A percentile compares a stretch with the other conserved stretches of the same genome.
phyloP scores from a whole-genome alignment of 2,329 filamentous ascomycete genomes.

The Aspergillus tanneri region DNA sequence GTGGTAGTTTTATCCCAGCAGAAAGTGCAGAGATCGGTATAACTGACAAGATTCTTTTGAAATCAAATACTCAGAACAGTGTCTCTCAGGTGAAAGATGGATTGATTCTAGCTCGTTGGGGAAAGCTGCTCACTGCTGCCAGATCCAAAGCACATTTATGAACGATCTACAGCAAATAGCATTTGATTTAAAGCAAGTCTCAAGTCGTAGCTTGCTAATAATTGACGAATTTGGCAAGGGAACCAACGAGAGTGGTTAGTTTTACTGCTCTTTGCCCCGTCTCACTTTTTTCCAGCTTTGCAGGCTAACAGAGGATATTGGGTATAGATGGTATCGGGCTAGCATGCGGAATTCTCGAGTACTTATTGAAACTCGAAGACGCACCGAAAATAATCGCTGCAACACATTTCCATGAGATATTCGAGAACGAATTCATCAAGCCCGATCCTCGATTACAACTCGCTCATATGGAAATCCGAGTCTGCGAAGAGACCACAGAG shows the following conservation, averaged over 20 bases:
- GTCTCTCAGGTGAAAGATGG: constrained; percentile 53
- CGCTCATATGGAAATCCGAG: constrained; percentile 58
- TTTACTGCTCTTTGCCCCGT: neutral
- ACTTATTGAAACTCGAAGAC: constrained; percentile 52
- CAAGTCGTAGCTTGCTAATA: constrained; percentile 74
- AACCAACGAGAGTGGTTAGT: constrained; percentile 56
- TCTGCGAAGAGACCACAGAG: constrained; percentile 45
- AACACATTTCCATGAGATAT: constrained; percentile 62
- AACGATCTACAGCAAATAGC: constrained; percentile 87
- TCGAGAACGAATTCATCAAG: constrained; percentile 55
- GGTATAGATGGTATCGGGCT: constrained; percentile 61
- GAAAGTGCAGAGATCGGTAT: constrained; percentile 73
- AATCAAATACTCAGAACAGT: constrained; percentile 72
- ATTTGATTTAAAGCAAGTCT: constrained; percentile 71
- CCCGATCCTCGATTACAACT: constrained; percentile 50
- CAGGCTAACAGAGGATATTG: neutral
- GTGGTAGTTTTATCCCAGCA: constrained; percentile 76
- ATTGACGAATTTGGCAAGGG: constrained; percentile 88
- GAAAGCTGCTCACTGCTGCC: neutral
- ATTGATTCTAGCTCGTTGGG: neutral
- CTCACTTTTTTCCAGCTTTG: neutral
- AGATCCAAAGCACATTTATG: constrained; percentile 67
- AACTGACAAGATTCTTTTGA: constrained; percentile 88
- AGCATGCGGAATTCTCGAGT: constrained; percentile 60
- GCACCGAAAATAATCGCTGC: constrained; percentile 61